These are phyloP conservation scores for Aspergillus neotritici DNA, from an alignment of 2,329 filamentous ascomycete species.

Conservation along the genomic window DNA sequence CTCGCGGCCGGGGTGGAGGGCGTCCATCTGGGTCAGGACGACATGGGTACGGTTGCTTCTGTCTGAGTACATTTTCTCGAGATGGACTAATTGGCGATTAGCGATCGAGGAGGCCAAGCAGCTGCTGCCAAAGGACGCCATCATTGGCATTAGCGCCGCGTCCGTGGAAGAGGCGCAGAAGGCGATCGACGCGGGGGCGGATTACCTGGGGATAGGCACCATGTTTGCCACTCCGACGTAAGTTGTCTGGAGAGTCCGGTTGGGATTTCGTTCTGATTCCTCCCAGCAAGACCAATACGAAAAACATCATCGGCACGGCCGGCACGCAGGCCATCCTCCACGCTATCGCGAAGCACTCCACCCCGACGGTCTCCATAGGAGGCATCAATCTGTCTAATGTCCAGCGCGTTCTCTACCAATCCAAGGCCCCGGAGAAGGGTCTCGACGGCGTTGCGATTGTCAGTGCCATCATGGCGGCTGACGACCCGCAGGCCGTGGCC, in stretches of 20 bases:
- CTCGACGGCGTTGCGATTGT: conserved; percentile 84
- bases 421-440: conserved; percentile 49
- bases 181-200: conserved; percentile 70
- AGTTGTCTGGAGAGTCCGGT: conserved; percentile 23
- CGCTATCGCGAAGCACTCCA: conserved; percentile 48
- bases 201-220: conserved; percentile 88
- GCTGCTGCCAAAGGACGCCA: conserved; percentile 68
- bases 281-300: conserved; percentile 75
- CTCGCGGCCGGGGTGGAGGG: conserved; percentile 81
- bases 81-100: conserved; percentile 23
- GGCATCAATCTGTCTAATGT: conserved; percentile 75
- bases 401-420: conserved; percentile 68
- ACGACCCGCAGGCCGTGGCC: conserved; percentile 61
- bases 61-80: neutral
- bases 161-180: conserved; percentile 64
- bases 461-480: conserved; percentile 74
- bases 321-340: conserved; percentile 64
- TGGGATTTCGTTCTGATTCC: conserved; percentile 4
- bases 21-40: conserved; percentile 92
- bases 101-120: conserved; percentile 61
- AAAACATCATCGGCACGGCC: conserved; percentile 68
- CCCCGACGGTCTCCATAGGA: conserved; percentile 70
- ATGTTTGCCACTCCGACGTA: conserved; percentile 80
- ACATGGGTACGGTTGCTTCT: conserved; percentile 58
- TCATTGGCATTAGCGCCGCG: conserved; percentile 84